Base-by-base conservation (phyloP, 257 asterid species). In the Anisodus acutangulus region DNA sequence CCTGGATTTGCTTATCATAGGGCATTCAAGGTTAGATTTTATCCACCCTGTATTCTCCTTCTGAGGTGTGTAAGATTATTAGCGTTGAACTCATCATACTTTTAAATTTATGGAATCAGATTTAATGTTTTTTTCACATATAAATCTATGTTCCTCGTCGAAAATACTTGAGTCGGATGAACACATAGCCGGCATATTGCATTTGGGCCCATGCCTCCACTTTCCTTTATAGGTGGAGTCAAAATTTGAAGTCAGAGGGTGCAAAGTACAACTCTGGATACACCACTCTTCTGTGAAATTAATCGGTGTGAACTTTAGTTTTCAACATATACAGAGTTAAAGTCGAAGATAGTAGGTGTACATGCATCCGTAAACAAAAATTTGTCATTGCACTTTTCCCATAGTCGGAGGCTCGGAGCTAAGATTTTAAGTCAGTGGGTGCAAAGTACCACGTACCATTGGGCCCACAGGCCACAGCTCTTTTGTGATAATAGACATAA, bases 1-100 rank as follows among this genome's bases (percentile, higher is more conserved):
- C 83, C 85, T 12, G 88, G 88, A 51, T 85, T 85, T 63, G 80
- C 88, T n/a, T 82, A 82, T 63, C 72, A 85, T 13, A 31, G 11
- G 53, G 85, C 85, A 51, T 64, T 82, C 79, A 85, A 85, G 85
- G 88, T 85, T 16, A 70, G 83, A 5, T 41, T 41, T 41, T 41
- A 41, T 41, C 45, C 45, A 41, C 4, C 45, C 45, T 41, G 4
- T 41, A 41, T 3, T 41, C 11, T 8, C 55, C 6, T 6, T 9
- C 55, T 4, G 1, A 5, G 13, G 11, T 2, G 6, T 39, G 39
- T 6, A 78, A 41, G 45, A 5, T 41, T 41, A 3, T 41, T 2
- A 41, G 45, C 3, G 3, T 5, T 41, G 45, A 63, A 26, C 39
- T 63, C 8, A 63, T 26, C 22, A 4, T 64, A 9, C 17, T 26